Base-by-base conservation (phyloP, 2,329 filamentous ascomycete species). In the Alternaria novae-zelandiae region DNA sequence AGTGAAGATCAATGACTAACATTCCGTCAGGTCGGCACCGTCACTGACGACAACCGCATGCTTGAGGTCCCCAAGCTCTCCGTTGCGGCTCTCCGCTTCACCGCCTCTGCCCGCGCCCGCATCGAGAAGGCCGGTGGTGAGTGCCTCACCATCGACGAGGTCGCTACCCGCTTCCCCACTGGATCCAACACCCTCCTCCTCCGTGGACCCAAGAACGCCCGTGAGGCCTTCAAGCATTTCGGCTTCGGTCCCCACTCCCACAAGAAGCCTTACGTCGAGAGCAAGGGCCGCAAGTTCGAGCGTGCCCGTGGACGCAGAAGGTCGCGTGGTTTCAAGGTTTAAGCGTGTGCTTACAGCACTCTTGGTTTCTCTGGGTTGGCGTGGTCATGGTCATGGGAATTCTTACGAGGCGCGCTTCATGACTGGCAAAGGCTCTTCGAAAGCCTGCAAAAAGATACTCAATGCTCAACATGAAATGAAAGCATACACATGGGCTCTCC, bases 241-340 rank as follows among this genome's bases (percentile, higher is more conserved):
- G 96, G 96, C 82, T 92, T 99, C 79, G 96, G 96, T 75, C 96
- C 96, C 74, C 96, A 99, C 90, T 94, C 90, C 85, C 87, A 97
- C 91, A 99, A 98, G 95, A 98, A 97, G 90, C 95, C 95, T 77
- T 92, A 97, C 79, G 89, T 99, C 81, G 89, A 93, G 86, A 97
- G 93, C 88, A 99, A 99, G 92, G 96, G 96, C 82, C 92, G 96
- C 86, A 99, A 99, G 89, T 99, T 99, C 88, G 96, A 99, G 91
- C 89, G 90, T 81, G 96, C 94, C 81, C 94, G 96, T 96, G 96
- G 96, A 86, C 94, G 96, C 86, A 96, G 96, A 91, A 89, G 94
- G 84, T 98, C 94, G 80, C 90, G 92, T 82, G 96, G 96, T 89
- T 99, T 99, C 94, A 99, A 99, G 94, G 96, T 99, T 83, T 99